A percentile compares a stretch with the other conserved stretches of the same genome.
These are phyloP conservation scores for Gentiana dahurica DNA, from an alignment of 257 asterid genomes.

Conservation along the genomic window DNA sequence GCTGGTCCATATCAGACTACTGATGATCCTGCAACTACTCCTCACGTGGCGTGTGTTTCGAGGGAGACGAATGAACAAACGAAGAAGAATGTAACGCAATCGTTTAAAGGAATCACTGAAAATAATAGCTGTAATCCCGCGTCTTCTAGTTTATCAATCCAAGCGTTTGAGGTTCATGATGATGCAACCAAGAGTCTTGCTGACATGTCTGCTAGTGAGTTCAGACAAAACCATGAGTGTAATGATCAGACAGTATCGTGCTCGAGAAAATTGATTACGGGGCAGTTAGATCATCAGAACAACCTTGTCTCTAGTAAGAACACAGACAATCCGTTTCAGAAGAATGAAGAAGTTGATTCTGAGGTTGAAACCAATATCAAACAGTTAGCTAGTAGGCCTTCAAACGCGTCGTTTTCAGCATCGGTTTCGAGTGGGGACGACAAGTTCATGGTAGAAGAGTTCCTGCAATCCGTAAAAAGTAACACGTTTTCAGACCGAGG, in stretches of 20 bases:
- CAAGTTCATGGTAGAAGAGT: constrained; percentile 41
- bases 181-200: constrained; percentile 50
- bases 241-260: constrained; percentile 19
- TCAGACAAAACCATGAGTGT: constrained; percentile 17
- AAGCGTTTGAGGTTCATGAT: constrained; percentile 64
- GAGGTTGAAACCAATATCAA: constrained; percentile 20
- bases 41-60: constrained; percentile 20
- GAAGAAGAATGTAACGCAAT: constrained; percentile 24
- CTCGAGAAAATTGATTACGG: constrained; percentile 17
- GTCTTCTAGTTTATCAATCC: constrained; percentile 62
- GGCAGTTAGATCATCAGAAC: constrained; percentile 26
- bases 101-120: constrained; percentile 40
- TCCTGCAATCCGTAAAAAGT: constrained; percentile 24
- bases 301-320: constrained; percentile 25
- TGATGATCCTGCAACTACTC: constrained; percentile 23
- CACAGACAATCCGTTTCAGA: constrained; percentile 12
- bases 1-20: constrained; percentile 20
- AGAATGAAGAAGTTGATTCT: constrained; percentile 15
- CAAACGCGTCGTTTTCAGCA: constrained; percentile 12
- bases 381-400: constrained; percentile 10
- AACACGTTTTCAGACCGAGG: constrained; percentile 28
- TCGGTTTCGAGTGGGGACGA: constrained; percentile 34
- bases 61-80: constrained; percentile 29
- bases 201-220: constrained; percentile 26
- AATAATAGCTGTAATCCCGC: constrained; percentile 65